These are phyloP conservation scores for Aureobasidium melanogenum DNA, from an alignment of 2,329 filamentous ascomycete genomes.

Conservation along the genomic window DNA sequence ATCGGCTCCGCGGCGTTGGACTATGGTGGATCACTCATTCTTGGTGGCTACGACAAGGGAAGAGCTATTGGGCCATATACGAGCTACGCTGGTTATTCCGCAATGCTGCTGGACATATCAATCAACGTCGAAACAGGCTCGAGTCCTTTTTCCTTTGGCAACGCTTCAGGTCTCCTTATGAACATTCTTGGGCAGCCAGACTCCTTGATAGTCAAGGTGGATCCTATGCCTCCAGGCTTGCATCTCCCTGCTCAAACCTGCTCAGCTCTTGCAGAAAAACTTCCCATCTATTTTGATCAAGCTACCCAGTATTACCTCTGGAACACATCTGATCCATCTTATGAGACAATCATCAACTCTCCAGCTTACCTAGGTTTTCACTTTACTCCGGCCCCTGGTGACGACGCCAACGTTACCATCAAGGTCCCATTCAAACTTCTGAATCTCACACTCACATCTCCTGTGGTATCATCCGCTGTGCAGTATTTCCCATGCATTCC, in stretches of 20 bases:
- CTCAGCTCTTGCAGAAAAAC: conserved; percentile 19
- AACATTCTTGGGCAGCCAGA: not conserved
- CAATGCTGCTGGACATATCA: conserved; percentile 12
- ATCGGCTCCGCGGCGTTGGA: conserved; percentile 25
- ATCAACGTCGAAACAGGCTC: conserved; percentile 18
- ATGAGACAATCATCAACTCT: conserved; percentile 32
- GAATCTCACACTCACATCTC: conserved; percentile 31
- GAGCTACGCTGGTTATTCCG: conserved; percentile 14
- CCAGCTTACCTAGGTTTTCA: conserved; percentile 34
- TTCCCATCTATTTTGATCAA: conserved; percentile 22
- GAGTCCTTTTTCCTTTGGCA: conserved; percentile 5
- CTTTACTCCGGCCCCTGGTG: conserved; percentile 23
- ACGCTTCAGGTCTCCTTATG: not conserved
- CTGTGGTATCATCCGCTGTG: conserved; percentile 30
- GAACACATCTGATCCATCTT: conserved; percentile 24
- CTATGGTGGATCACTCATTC: conserved; percentile 23
- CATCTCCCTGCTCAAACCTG: conserved; percentile 23
- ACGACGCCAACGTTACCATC: conserved; percentile 28
- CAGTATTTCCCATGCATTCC: conserved; percentile 11
- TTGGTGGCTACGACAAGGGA: conserved; percentile 30
- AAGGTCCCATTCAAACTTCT: conserved; percentile 33
- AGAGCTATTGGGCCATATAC: conserved; percentile 23
- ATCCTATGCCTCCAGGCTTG: conserved; percentile 22
- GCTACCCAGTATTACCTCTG: conserved; percentile 21
- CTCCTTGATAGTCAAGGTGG: not conserved